Conservation (phyloP, 73 alveolate genomes). For the Paramecium tetraurelia region DNA sequence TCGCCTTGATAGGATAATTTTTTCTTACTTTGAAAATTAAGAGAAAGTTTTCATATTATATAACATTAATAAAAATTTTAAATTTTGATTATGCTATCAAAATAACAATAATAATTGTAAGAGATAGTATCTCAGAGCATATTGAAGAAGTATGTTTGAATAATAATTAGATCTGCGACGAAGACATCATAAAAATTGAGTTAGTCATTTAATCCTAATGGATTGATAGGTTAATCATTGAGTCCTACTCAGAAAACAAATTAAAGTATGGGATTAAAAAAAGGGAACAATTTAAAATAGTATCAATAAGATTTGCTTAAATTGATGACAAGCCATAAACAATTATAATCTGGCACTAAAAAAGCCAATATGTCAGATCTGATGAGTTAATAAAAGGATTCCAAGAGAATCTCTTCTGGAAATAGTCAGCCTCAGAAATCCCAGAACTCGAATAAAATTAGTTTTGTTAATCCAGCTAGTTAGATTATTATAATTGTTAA, state of each 20-base stretch:
- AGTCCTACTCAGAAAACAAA: constrained; percentile 28
- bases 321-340: constrained; percentile 41
- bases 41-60: background rate
- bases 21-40: background rate
- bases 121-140: constrained; percentile 21
- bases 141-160: background rate
- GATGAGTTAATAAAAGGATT: background rate
- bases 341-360: background rate
- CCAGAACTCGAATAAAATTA: background rate
- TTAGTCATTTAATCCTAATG: constrained; percentile 40
- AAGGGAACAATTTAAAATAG: background rate
- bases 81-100: constrained; percentile 9
- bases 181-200: background rate
- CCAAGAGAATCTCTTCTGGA: background rate
- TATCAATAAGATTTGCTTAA: constrained; percentile 25
- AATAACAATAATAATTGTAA: background rate
- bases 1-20: no score
- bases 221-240: background rate
- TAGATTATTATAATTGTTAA: background rate
- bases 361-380: background rate
- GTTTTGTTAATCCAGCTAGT: background rate
- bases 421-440: background rate
- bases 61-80: background rate
- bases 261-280: background rate
- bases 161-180: background rate